Evolutionary conservation across 345 rosid genomes (phyloP).

Genomic region (Lepidium africanum): DNA sequence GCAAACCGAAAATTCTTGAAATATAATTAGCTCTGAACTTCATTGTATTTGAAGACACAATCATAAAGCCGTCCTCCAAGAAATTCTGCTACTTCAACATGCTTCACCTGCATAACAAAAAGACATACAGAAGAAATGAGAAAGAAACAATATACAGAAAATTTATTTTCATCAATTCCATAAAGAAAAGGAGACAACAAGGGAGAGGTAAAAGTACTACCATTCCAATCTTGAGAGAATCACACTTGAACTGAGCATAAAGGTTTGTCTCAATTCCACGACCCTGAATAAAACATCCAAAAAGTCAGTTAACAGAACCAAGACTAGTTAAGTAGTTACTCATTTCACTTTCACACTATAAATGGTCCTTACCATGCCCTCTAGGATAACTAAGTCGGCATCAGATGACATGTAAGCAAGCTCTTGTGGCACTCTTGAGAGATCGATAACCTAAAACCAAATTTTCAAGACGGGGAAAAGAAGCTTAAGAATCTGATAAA

Average conservation of each 20-base stretch:
- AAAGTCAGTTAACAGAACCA: background rate
- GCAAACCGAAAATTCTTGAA: background rate
- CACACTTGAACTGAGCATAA: constrained; percentile 89
- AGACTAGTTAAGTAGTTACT: background rate
- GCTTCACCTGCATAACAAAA: constrained; percentile 61
- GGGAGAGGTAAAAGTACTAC: background rate
- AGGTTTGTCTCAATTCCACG: constrained; percentile 98
- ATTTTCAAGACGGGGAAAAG: background rate
- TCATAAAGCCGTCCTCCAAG: constrained; percentile 93
- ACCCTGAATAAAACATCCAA: constrained; percentile 47
- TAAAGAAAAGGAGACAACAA: background rate
- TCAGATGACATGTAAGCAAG: constrained; percentile 71
- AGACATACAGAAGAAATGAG: background rate
- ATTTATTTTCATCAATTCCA: background rate
- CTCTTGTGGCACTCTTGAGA: constrained; percentile 75
- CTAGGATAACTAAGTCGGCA: constrained; percentile 87
- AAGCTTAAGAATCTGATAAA: background rate
- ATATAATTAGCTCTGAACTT: constrained; percentile 22
- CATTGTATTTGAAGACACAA: constrained; percentile 82
- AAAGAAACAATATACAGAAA: background rate
- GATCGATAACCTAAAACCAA: constrained; percentile 81
- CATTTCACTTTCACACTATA: background rate
- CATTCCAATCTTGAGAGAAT: constrained; percentile 78
- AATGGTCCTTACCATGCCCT: constrained; percentile 82
- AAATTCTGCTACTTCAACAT: constrained; percentile 89